Base-by-base conservation (phyloP, 1,284 basidiomycete genomes). In the Trichosporon faecale region DNA sequence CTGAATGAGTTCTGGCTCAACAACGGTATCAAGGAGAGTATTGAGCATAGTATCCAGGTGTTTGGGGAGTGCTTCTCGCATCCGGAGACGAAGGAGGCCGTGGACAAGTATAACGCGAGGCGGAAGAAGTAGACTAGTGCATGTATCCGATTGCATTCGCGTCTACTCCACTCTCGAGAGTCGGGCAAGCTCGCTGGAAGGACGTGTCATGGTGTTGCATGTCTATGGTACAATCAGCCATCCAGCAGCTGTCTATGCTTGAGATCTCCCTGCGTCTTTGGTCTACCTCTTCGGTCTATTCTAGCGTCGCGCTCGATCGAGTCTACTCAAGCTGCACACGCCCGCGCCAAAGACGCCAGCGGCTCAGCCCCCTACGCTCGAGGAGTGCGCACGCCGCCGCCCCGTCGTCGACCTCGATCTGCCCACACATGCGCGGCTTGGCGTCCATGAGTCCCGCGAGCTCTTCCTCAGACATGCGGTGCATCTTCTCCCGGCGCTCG, bases 1-100 rank as follows among this genome's bases (percentile, higher is more conserved):
- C 70, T 73, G 25, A 68, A 69, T 21, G 72, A 73, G 69, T 64
- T 64, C 31, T 70, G 72, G 72, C 29, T 73, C 33, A 70, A 73
- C 23, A 12, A 14, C 23, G 57, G 63, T 14, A 66, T 71, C 18
- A 21, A 64, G 37, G 57, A 57, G 6, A 61, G 49, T 4, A 73
- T 73, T 52, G 37, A 16, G 35, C 33, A 60, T 9, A 71, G 69
- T 29, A 71, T 73, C 27, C 68, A 73, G 37, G 68, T 73, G 14
- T 72, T 74, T 31, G 68, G 69, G 18, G 66, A 70, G 31, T 69
- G 68, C 14, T 74, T 70, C 21, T 66, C 27, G 16, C 23, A 68
- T 25, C 70, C 70, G 1, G 52, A 44, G 18, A 74, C 70, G 23
- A 71, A 74, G 25, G 70, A 68, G 63, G 70, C 72, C 0, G 66